Evolutionary conservation across 2,329 filamentous ascomycete species (phyloP).

Genomic region (Ophiostoma ulmi): DNA sequence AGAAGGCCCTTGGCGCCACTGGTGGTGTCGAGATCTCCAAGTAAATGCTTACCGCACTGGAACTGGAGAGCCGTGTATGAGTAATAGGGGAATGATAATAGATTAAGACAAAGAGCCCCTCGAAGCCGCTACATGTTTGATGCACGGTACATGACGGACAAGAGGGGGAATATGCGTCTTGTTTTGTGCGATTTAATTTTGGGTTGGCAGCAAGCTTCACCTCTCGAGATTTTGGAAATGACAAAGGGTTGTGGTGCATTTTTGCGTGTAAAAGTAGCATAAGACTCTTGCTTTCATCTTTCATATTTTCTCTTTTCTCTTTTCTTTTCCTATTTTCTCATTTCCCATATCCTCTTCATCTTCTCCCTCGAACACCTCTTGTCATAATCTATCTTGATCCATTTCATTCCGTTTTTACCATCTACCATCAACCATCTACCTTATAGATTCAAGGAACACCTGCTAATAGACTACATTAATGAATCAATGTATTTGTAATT

Average conservation of each 20-base stretch:
- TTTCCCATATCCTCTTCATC: background rate
- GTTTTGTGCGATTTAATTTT: slow-evolving; percentile 13
- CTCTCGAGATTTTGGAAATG: background rate
- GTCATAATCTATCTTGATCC: background rate
- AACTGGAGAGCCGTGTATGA: slow-evolving; percentile 6
- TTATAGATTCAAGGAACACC: background rate
- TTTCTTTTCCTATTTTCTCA: slow-evolving; percentile 12
- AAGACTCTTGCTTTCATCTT: slow-evolving; percentile 11
- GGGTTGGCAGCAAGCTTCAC: slow-evolving; percentile 3
- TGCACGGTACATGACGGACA: background rate
- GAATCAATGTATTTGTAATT: background rate
- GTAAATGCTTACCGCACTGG: slow-evolving; percentile 30
- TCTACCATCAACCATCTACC: background rate
- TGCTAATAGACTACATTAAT: background rate
- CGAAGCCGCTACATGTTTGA: background rate
- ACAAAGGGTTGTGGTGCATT: slow-evolving; percentile 6
- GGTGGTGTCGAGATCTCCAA: slow-evolving; percentile 69
- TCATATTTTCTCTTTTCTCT: background rate
- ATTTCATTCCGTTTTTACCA: background rate
- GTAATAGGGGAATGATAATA: slow-evolving; percentile 13
- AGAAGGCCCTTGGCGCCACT: slow-evolving; percentile 63
- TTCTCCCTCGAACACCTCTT: background rate
- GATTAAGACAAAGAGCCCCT: background rate
- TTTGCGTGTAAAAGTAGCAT: slow-evolving; percentile 21
- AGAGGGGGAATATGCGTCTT: background rate